Percentiles rank a stretch among this genome's conserved stretches.
Evolutionary conservation across 73 alveolate genomes (phyloP).

Genomic region (Paramecium primaurelia): DNA sequence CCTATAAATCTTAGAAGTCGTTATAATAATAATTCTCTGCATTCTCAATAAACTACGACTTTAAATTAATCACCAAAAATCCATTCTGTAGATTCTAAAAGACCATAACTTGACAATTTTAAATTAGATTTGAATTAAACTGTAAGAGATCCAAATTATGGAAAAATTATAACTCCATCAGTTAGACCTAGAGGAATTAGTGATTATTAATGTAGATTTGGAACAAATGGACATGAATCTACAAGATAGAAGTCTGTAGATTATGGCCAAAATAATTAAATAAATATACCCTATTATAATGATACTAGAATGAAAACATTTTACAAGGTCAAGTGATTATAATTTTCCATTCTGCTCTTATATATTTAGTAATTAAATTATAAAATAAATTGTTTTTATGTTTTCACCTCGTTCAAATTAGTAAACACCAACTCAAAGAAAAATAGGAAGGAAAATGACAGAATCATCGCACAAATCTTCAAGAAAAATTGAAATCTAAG

Average conservation of each 20-base stretch:
- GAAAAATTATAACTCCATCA: not conserved
- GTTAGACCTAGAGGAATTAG: slow-evolving; percentile 14
- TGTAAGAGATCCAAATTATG: not conserved
- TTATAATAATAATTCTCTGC: not conserved
- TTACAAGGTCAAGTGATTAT: not conserved
- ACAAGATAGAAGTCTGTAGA: not conserved
- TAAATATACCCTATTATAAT: not conserved
- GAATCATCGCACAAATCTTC: slow-evolving; percentile 15
- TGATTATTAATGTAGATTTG: not conserved
- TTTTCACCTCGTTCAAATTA: not conserved
- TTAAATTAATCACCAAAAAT: not conserved
- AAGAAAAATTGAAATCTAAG: not conserved
- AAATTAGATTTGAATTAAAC: not conserved
- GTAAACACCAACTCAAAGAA: not conserved
- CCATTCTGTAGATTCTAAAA: not conserved
- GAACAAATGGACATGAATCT: not conserved
- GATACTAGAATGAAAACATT: not conserved
- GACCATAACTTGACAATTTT: not conserved
- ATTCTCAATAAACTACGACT: slow-evolving; percentile 10
- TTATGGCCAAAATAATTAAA: not conserved
- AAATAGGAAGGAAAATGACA: not conserved
- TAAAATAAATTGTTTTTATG: not conserved
- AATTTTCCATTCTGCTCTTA: not conserved
- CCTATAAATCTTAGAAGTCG: not conserved
- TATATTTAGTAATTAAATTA: not conserved